Percentiles rank a stretch among this genome's conserved stretches.
Evolutionary conservation across 202 grass and related monocot species (phyloP).

Genomic region (Schoenoplectus triqueter): DNA sequence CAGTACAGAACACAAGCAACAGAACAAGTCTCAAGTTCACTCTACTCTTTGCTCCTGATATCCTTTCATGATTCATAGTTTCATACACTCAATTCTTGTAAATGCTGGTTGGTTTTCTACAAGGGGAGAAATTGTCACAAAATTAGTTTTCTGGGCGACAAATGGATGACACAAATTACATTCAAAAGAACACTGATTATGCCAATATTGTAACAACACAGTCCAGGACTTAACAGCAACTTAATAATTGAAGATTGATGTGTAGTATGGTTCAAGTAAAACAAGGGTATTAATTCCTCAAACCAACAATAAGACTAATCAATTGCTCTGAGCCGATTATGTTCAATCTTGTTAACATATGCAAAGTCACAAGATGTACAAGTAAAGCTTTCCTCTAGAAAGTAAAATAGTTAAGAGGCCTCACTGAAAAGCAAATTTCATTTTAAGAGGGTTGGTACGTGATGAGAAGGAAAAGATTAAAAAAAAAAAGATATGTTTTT

Average conservation of each 20-base stretch:
- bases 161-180: not conserved
- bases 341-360: conserved; percentile 25
- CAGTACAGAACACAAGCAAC: conserved; percentile 26
- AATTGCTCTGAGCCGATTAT: conserved; percentile 3
- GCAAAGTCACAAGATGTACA: conserved; percentile 17
- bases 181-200: not conserved
- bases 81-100: conserved; percentile 2
- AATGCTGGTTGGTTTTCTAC: not conserved
- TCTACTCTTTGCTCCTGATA: conserved; percentile 14
- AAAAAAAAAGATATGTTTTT: not conserved
- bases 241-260: conserved; percentile 17
- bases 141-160: not conserved
- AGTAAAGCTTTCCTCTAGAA: conserved; percentile 12
- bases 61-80: conserved; percentile 19
- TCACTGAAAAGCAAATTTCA: conserved; percentile 12
- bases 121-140: not conserved
- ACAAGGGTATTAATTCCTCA: conserved; percentile 4
- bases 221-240: not conserved
- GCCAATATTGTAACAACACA: not conserved
- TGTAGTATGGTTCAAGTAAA: conserved; percentile 35
- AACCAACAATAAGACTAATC: conserved; percentile 19
- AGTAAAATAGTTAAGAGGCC: not conserved
- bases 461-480: not conserved
- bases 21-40: conserved; percentile 26
- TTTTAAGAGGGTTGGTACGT: not conserved